phyloP scores from a whole-genome alignment of 768 basidiomycete species.

The Lactarius quietus region DNA sequence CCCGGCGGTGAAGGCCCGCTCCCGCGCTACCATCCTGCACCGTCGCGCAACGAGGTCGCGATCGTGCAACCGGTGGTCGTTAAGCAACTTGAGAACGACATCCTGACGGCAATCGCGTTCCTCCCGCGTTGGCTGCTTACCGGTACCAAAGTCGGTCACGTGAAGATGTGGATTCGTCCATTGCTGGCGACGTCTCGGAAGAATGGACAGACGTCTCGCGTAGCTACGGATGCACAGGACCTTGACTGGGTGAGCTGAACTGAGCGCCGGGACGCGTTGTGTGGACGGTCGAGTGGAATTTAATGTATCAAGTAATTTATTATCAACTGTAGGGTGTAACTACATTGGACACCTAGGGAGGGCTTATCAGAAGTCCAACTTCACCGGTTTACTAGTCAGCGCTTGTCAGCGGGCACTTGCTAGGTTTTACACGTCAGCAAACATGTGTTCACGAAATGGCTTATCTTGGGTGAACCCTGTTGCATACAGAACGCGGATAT shows the following conservation, averaged over 20 bases:
- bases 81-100: slow-evolving; percentile 77
- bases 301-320: slow-evolving; percentile 20
- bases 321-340: background rate
- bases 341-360: background rate
- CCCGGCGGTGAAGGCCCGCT: slow-evolving; percentile 41
- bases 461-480: background rate
- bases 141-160: slow-evolving; percentile 67
- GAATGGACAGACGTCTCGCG: slow-evolving; percentile 19
- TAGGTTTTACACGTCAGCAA: background rate
- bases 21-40: slow-evolving; percentile 78
- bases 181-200: slow-evolving; percentile 37
- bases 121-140: slow-evolving; percentile 77
- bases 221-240: slow-evolving; percentile 15
- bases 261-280: background rate
- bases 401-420: too few relatives aligned
- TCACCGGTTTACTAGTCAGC: background rate
- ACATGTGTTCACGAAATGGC: background rate
- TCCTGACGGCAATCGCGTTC: slow-evolving; percentile 71
- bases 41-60: slow-evolving; percentile 85
- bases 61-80: slow-evolving; percentile 88
- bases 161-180: slow-evolving; percentile 84
- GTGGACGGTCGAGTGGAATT: background rate
- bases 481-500: background rate
- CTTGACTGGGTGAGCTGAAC: slow-evolving; percentile 18
- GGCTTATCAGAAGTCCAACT: background rate